Evolutionary conservation across 176 grass and related monocot genomes (phyloP), one percentile per base, ranked within the genome.

Genomic region (Aechmea fasciata): DNA sequence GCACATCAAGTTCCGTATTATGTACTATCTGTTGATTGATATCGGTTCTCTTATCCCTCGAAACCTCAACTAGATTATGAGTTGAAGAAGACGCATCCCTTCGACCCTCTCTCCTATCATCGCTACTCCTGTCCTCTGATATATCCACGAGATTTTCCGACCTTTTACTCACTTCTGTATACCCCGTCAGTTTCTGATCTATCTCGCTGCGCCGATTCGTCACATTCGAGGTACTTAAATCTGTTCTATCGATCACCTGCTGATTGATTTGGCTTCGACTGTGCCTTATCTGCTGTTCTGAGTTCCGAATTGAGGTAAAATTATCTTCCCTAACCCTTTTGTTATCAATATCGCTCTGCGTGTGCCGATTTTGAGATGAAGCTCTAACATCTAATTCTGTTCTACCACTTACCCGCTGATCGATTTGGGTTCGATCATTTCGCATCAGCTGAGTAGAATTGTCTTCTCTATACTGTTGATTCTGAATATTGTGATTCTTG

Each of bases 21-120:
- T 83, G 72, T 70, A 87, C 57, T 19, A 84, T 72, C 74, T 71
- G 76, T 66, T 96, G 73, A 59, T 87, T 88, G 77, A 81, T 59
- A 59, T 76, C 73, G 53, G 62, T 91, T 76, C 33, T 83, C 14
- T 85, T 88, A 62, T 91, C 91, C 75, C 78, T 82, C 70, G 66
- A 70, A 66, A 86, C 57, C 77, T 70, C 26, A 24, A 53, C 63
- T 67, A 52, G 77, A 72, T 66, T 80, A 71, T 80, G 54, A 69
- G 74, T 82, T 15, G 77, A 70, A 49, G 77, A 64, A 77, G 73
- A 76, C 25, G 50, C 75, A 15, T 83, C 80, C 63, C 76, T 71
- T 14, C 74, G 73, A 71, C 71, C 75, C 18, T 0, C 52, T 52
- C 75, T 79, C 52, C 52, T 82, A 77, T 70, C 52, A 78, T 82